Evolutionary conservation across 2,329 filamentous ascomycete genomes (phyloP), one percentile per base, ranked within the genome.

Genomic region (Xylaria digitata): DNA sequence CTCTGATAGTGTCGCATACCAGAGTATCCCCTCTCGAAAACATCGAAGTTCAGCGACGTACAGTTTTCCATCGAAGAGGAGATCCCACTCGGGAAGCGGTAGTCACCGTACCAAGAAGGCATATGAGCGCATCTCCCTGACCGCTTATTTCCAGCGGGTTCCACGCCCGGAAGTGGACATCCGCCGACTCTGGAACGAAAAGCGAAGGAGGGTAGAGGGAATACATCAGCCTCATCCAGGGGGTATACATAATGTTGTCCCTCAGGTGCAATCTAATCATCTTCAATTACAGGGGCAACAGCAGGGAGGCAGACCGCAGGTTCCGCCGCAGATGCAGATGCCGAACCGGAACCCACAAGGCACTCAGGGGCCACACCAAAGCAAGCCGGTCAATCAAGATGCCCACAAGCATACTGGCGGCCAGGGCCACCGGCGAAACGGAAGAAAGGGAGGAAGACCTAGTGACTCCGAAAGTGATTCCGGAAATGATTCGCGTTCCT

Each of bases 101-200:
- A 75, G 63, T 30, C 54, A 21, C 26, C 65, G 13, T 40, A 55
- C 37, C 53, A 79, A 74, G 68, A 75, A 62, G 54, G 73, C 71
- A n/a, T 73, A 72, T 15, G 80, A 84, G 69, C 78, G 79, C 9
- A 69, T 79, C 8, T 80, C 80, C 9, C 74, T 86, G 48, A 83
- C 78, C 1, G 81, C 79, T 11, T 86, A 84, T 72, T 86, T 83
- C 71, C 82, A 80, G 69, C 77, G 80, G 8, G 74, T 75, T 2
- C 83, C 82, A 1, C 76, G 74, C 23, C 67, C 69, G 0, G 75
- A 75, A 0, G 77, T 77, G 6, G 73, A 80, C 34, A 70, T 77
- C n/a, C 9, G 6, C 0, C 55, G 37, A 40, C 64, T 78, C 6
- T 76, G 73, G 60, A 56, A 71, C 21, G 62, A 63, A 2, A 73